Conservation (phyloP, 106 monocot genomes). For the Ottelia alismoides region DNA sequence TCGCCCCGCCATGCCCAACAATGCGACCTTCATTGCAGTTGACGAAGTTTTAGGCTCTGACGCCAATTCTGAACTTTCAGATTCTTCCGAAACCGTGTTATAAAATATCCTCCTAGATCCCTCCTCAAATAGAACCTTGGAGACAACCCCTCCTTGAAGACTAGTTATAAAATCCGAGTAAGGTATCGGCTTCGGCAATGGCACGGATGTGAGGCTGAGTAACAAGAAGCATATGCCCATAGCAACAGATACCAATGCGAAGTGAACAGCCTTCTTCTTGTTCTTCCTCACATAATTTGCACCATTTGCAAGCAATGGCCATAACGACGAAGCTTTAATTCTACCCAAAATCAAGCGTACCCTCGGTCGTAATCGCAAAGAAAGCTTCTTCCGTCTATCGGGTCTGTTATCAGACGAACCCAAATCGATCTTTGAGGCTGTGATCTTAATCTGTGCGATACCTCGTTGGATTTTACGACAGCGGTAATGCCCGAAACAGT, state of each 20-base stretch:
- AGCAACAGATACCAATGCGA: conserved; percentile 20
- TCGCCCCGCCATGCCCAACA: neutral
- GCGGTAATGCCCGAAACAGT: neutral
- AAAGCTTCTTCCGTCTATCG: neutral
- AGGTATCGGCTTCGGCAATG: conserved; percentile 45
- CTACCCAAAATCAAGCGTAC: conserved; percentile 29
- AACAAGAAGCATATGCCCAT: conserved; percentile 44
- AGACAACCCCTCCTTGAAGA: conserved; percentile 41
- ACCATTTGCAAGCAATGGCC: conserved; percentile 16
- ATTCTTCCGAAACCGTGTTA: conserved; percentile 14
- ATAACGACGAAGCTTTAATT: conserved; percentile 13
- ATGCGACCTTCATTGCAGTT: neutral
- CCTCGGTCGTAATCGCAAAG: conserved; percentile 40
- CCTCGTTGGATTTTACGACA: neutral
- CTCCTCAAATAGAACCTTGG: conserved; percentile 68
- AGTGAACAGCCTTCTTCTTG: conserved; percentile 24
- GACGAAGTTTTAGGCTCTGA: neutral
- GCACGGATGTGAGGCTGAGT: conserved; percentile 29
- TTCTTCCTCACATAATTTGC: conserved; percentile 19
- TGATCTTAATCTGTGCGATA: neutral
- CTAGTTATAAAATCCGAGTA: conserved; percentile 64
- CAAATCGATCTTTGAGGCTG: neutral
- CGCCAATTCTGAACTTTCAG: neutral
- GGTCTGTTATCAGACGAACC: neutral
- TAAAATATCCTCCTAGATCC: conserved; percentile 71